Evolutionary conservation across 1,284 basidiomycete species (phyloP).

Genomic region (Tilletia caries): DNA sequence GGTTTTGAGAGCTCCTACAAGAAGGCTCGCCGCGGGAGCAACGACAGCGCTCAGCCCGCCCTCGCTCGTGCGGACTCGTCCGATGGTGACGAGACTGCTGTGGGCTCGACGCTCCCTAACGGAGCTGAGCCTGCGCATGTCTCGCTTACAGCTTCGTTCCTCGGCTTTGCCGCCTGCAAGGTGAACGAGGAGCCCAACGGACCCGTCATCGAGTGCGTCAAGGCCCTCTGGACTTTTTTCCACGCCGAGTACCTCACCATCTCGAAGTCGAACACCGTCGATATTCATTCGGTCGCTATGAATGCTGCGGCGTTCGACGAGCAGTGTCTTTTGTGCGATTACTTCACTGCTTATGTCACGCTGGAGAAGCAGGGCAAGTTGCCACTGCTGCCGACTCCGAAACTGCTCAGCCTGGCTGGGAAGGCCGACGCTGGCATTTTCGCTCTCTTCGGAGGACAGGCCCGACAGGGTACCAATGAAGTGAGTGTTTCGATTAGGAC

Average conservation of each 20-base stretch:
- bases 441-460: conserved; percentile 96
- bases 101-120: neutral
- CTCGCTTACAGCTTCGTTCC: conserved; percentile 1
- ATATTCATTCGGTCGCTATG: conserved; percentile 6
- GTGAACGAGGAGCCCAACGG: neutral
- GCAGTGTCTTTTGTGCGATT: neutral
- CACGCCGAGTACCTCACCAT: conserved; percentile 1
- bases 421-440: conserved; percentile 75
- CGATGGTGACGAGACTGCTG: neutral
- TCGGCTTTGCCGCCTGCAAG: conserved; percentile 7
- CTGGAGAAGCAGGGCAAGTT: neutral
- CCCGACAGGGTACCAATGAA: conserved; percentile 96
- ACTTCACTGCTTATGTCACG: neutral
- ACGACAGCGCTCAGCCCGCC: neutral
- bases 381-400: conserved; percentile 63
- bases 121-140: neutral
- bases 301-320: neutral
- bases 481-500: conserved; percentile 48
- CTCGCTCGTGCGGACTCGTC: neutral
- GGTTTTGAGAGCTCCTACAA: neutral
- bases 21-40: neutral
- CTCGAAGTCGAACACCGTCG: neutral
- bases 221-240: conserved; percentile 2
- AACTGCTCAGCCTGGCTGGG: conserved; percentile 69
- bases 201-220: neutral